Percentiles rank a stretch among this genome's conserved stretches.
These are phyloP conservation scores for Polyporus arcularius DNA, from an alignment of 768 basidiomycete species.

Conservation along the genomic window DNA sequence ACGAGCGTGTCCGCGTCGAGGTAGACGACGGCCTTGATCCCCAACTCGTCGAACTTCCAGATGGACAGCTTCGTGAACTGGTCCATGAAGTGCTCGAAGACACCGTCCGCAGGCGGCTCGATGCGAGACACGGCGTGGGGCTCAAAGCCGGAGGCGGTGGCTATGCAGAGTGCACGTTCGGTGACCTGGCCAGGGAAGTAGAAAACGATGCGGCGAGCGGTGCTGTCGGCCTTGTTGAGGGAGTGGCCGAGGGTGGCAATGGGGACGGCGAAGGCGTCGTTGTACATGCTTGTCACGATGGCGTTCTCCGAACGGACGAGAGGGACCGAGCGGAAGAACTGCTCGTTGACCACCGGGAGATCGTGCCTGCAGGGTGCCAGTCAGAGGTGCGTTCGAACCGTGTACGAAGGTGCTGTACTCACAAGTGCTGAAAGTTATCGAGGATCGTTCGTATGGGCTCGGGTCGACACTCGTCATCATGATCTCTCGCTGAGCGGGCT, in stretches of 20 bases:
- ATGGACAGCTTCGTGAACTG: conserved; percentile 44
- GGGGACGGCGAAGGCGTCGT: conserved; percentile 28
- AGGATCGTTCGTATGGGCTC: background rate
- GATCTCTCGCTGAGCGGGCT: background rate
- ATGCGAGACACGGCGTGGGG: conserved; percentile 34
- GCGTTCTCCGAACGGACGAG: conserved; percentile 19
- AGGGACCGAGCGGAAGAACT: background rate
- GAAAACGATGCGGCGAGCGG: conserved; percentile 32
- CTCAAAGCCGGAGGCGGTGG: conserved; percentile 38
- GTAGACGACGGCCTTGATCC: conserved; percentile 36
- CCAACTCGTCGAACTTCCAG: conserved; percentile 36
- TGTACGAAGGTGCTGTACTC: no score
- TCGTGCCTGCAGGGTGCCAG: background rate
- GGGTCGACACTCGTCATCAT: background rate
- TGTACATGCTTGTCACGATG: conserved; percentile 31
- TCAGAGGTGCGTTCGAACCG: background rate
- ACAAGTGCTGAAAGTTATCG: conserved; percentile 1
- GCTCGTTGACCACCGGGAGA: conserved; percentile 13
- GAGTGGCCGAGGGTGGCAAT: conserved; percentile 32
- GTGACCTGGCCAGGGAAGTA: conserved; percentile 37
- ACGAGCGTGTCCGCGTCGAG: conserved; percentile 43
- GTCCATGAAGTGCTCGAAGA: conserved; percentile 36
- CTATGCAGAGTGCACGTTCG: conserved; percentile 36
- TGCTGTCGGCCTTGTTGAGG: conserved; percentile 26
- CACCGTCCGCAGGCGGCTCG: conserved; percentile 36